These are phyloP conservation scores for Kwoniella bestiolae DNA, from an alignment of 768 basidiomycete genomes.

Conservation along the genomic window DNA sequence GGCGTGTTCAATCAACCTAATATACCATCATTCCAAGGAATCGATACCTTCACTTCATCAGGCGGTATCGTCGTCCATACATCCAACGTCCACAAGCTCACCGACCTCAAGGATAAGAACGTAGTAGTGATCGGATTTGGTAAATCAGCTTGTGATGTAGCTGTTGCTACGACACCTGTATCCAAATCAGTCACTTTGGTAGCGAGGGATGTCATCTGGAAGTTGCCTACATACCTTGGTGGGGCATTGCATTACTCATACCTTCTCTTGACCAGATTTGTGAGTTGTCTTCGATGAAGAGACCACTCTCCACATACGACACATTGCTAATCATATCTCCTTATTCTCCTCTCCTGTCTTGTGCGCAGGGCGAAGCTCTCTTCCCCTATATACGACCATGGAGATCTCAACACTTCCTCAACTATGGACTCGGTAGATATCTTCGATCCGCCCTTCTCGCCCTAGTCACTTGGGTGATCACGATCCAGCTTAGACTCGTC, in stretches of 20 bases:
- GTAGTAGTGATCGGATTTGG: constrained; percentile 6
- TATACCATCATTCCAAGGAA: not conserved
- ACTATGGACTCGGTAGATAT: not conserved
- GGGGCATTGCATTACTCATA: constrained; percentile 3
- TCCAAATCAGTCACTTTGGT: constrained; percentile 2
- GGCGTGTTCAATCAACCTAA: constrained; percentile 4
- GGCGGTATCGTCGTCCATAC: constrained; percentile 3
- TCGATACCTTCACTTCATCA: not conserved
- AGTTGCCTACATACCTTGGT: constrained; percentile 2
- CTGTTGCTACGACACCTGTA: not conserved
- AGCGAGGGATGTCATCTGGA: constrained; percentile 5
- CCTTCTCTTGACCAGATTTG: constrained; percentile 6
- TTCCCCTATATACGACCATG: constrained; percentile 8
- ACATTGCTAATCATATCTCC: not conserved
- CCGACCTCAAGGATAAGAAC: not conserved
- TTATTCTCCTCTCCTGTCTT: not conserved
- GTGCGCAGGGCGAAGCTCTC: constrained; percentile 1
- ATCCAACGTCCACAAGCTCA: not conserved
- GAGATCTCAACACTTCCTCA: constrained; percentile 7
- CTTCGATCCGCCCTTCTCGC: not conserved
- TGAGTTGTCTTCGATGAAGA: not conserved
- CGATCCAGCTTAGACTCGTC: constrained; percentile 2
- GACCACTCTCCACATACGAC: not conserved
- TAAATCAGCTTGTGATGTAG: constrained; percentile 10
- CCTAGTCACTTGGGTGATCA: not conserved